Base-by-base conservation (phyloP, 805 yeast species). In the Saccharomycopsis sp. region DNA sequence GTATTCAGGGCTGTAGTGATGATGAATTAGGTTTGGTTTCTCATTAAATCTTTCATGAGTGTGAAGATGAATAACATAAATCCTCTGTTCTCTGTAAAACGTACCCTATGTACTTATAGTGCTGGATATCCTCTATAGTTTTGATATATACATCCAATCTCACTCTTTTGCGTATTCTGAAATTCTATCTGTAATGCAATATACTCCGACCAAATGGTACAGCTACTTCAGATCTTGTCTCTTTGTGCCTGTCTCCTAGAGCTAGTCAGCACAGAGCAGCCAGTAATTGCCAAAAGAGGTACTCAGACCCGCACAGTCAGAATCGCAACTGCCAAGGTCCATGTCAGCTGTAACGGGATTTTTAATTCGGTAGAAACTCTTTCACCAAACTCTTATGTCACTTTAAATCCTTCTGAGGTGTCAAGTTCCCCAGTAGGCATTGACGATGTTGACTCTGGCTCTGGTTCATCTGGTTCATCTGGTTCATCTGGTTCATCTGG, bases 401-500 rank as follows among this genome's bases (percentile, higher is more conserved):
- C 49, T 44, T n/a, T 44, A 17, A 44, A 19, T 19, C 49, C 49
- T n/a, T 44, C 49, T 35, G 8, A 8, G 14, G 14, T 8, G 14
- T 35, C 41, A 35, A 35, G 14, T 35, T 35, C 60, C 14, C 71
- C 74, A 61, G 71, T 75, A 63, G 57, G 64, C 19, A 63, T 65
- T 19, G 8, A 53, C 14, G 35, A n/a, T 23, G 22, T 8, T 20
- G 50, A 22, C 12, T 14, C 41, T 35, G 41, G 14, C 14, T 35
- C 41, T 35, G 14, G 29, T 54, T 22, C 29, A 49, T 34, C 19
- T 59, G n/a, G n/a, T n/a, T n/a, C n/a, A n/a, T n/a, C n/a, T n/a
- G n/a, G n/a, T n/a, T n/a, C n/a, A n/a, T n/a, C n/a, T n/a, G n/a
- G n/a, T n/a, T n/a, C n/a, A n/a, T n/a, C n/a, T n/a, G n/a, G n/a